A percentile compares a stretch with the other conserved stretches of the same genome.
phyloP scores from a whole-genome alignment of 2,329 filamentous ascomycete genomes.

The Fusarium pseudonygamai region DNA sequence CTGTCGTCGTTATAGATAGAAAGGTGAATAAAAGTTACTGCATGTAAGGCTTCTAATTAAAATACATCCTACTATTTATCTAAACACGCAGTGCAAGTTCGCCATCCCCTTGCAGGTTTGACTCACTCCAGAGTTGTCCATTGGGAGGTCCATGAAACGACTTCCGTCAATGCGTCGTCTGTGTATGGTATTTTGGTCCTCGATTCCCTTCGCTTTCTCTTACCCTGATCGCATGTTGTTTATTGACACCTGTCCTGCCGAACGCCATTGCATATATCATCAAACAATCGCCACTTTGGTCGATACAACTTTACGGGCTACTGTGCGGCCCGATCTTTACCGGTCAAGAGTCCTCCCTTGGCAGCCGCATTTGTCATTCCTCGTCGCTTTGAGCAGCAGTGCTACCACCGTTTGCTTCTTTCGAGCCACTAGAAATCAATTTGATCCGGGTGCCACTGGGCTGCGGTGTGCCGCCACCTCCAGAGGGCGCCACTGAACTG shows the following conservation, averaged over 20 bases:
- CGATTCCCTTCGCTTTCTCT: slow-evolving; percentile 34
- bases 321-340: slow-evolving; percentile 8
- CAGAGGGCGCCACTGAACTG: slow-evolving; percentile 59
- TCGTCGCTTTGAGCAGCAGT: slow-evolving; percentile 62
- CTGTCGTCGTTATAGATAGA: not conserved
- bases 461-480: slow-evolving; percentile 71
- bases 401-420: slow-evolving; percentile 51
- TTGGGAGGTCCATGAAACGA: slow-evolving; percentile 14
- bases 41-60: slow-evolving; percentile 53
- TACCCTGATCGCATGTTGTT: slow-evolving; percentile 40
- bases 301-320: slow-evolving; percentile 24
- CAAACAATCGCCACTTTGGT: slow-evolving; percentile 38
- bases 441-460: slow-evolving; percentile 74
- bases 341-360: not conserved
- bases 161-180: slow-evolving; percentile 33
- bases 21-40: slow-evolving; percentile 1
- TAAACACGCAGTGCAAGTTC: slow-evolving; percentile 40
- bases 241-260: slow-evolving; percentile 40
- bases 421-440: slow-evolving; percentile 61
- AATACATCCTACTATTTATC: slow-evolving; percentile 53
- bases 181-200: slow-evolving; percentile 44
- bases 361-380: slow-evolving; percentile 50
- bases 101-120: slow-evolving; percentile 33
- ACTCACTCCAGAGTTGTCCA: slow-evolving; percentile 19
- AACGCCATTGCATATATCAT: slow-evolving; percentile 47